A percentile compares a stretch with the other conserved stretches of the same genome.
These are phyloP conservation scores for Vachellia collinsii DNA, from an alignment of 306 rosid species.

Conservation along the genomic window DNA sequence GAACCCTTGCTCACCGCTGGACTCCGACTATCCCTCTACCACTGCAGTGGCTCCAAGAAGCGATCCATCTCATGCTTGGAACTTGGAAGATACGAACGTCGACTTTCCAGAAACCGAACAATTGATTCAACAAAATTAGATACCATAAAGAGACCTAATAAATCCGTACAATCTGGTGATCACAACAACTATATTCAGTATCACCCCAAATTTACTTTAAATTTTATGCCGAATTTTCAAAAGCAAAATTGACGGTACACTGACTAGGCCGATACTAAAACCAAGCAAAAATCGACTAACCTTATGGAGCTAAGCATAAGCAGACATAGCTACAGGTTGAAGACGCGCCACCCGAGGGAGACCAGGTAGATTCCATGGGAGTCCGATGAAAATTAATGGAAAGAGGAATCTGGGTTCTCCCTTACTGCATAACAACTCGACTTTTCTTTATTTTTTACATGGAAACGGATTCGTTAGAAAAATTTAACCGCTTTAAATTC, in stretches of 20 bases:
- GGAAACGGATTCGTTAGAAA: neutral
- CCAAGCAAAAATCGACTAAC: neutral
- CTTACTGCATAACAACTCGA: neutral
- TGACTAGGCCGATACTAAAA: neutral
- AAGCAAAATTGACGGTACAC: neutral
- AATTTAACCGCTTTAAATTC: neutral
- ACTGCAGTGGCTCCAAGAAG: neutral
- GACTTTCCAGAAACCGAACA: slow-evolving; percentile 8
- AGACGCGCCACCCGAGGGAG: neutral
- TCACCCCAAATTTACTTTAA: neutral
- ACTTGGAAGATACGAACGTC: slow-evolving; percentile 20
- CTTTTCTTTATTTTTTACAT: neutral
- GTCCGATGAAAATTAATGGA: neutral
- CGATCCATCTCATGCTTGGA: slow-evolving; percentile 1
- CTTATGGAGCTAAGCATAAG: neutral
- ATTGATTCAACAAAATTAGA: neutral
- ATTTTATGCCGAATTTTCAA: neutral
- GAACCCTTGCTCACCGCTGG: neutral
- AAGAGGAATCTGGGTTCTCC: neutral
- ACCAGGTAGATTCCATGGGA: neutral
- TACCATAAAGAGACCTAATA: neutral
- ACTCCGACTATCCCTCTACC: neutral
- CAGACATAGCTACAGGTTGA: neutral
- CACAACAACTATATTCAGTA: neutral
- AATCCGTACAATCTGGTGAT: neutral